A percentile compares a stretch with the other conserved stretches of the same genome.
Evolutionary conservation across 768 basidiomycete species (phyloP).

Genomic region (Dictyophora rubrovolvata): DNA sequence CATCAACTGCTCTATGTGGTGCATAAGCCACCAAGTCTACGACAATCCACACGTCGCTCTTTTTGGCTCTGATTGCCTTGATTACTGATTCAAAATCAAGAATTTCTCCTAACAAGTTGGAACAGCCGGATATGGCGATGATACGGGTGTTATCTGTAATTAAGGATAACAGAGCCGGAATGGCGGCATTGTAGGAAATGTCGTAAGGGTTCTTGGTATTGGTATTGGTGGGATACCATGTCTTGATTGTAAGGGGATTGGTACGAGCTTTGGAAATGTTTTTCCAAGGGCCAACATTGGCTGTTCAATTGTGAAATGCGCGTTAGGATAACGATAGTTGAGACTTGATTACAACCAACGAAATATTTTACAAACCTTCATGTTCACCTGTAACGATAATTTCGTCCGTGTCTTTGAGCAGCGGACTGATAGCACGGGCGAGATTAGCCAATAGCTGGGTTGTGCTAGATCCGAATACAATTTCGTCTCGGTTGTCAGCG

Average conservation of each 20-base stretch:
- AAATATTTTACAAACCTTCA: conserved; percentile 40
- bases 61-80: conserved; percentile 39
- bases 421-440: conserved; percentile 46
- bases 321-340: background rate
- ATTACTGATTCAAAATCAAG: conserved; percentile 51
- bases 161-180: conserved; percentile 43
- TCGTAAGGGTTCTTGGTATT: conserved; percentile 57
- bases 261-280: conserved; percentile 51
- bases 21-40: conserved; percentile 76
- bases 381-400: conserved; percentile 74
- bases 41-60: conserved; percentile 45
- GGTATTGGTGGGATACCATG: conserved; percentile 45
- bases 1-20: conserved; percentile 62
- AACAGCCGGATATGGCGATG: conserved; percentile 64
- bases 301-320: conserved; percentile 26
- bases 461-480: conserved; percentile 57
- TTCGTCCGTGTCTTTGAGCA: conserved; percentile 53
- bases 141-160: conserved; percentile 58
- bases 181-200: conserved; percentile 37
- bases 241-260: conserved; percentile 34
- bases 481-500: conserved; percentile 49
- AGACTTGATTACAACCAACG: no score
- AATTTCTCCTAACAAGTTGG: conserved; percentile 63
- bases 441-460: conserved; percentile 64
- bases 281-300: conserved; percentile 72